A percentile compares a stretch with the other conserved stretches of the same genome.
Evolutionary conservation across 2,329 filamentous ascomycete genomes (phyloP).

Genomic region (Diplodia mutila): DNA sequence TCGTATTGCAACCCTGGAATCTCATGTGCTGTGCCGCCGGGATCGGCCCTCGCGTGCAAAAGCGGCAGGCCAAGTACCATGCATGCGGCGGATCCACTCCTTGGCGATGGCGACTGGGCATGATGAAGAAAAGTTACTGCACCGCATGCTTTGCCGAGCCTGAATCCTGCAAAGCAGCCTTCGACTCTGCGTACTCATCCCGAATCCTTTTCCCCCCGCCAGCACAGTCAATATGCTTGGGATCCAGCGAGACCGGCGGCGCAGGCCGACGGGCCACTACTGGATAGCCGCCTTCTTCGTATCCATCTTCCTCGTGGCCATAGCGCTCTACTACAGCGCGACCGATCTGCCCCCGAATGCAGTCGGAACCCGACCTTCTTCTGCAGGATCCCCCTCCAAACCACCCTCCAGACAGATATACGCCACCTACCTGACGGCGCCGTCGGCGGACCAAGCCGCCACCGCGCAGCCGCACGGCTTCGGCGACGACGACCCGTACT

Average conservation of each 20-base stretch:
- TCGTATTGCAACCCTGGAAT: too few species aligned
- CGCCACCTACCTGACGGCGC: conserved; percentile 45
- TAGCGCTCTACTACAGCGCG: neutral
- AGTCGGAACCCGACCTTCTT: too few species aligned
- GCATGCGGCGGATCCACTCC: neutral
- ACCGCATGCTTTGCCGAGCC: neutral
- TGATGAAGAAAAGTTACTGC: neutral
- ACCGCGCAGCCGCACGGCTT: neutral
- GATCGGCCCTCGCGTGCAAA: neutral
- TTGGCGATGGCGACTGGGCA: neutral
- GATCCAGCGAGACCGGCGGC: neutral
- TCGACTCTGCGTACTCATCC: too few species aligned
- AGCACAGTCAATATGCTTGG: too few species aligned
- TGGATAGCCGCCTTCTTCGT: conserved; percentile 2
- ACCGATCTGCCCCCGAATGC: too few species aligned
- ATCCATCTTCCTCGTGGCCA: conserved; percentile 26
- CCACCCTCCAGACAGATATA: conserved; percentile 33
- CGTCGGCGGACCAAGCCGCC: conserved; percentile 27
- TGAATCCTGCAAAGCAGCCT: neutral
- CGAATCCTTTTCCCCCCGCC: too few species aligned
- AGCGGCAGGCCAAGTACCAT: neutral
- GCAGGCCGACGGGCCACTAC: neutral
- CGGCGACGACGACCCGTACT: conserved; percentile 29
- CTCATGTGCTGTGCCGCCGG: too few species aligned
- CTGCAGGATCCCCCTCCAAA: too few species aligned